A percentile compares a stretch with the other conserved stretches of the same genome.
These are phyloP conservation scores for Metschnikowia picachoensis DNA, from an alignment of 805 yeast species.

Conservation along the genomic window DNA sequence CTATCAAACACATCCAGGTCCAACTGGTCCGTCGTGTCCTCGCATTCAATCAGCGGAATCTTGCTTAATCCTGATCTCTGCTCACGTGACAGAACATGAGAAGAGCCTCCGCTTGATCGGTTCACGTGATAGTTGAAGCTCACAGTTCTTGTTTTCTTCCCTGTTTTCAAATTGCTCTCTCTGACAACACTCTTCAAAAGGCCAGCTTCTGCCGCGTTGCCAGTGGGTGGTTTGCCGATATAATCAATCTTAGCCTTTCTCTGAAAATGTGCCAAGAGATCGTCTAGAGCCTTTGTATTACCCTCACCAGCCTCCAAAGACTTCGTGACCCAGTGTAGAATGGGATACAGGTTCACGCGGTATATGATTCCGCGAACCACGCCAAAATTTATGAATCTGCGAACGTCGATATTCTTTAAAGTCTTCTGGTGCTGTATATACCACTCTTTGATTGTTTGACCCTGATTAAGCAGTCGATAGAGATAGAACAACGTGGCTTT, in stretches of 20 bases:
- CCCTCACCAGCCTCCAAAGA: conserved; percentile 27
- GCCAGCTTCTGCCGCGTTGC: conserved; percentile 4
- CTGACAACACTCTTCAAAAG: conserved; percentile 14
- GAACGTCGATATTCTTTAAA: conserved; percentile 66
- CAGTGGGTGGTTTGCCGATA: background rate
- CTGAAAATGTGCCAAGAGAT: conserved; percentile 11
- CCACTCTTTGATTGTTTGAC: conserved; percentile 79
- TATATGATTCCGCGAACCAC: conserved; percentile 76
- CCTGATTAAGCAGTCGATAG: conserved; percentile 75
- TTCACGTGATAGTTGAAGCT: conserved; percentile 30
- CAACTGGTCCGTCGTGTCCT: conserved; percentile 1
- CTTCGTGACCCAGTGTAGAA: conserved; percentile 41
- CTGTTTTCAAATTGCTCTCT: conserved; percentile 19
- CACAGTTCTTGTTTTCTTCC: conserved; percentile 26
- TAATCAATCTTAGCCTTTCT: conserved; percentile 3
- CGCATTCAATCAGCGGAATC: background rate
- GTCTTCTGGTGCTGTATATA: conserved; percentile 57
- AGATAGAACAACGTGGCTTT: conserved; percentile 66
- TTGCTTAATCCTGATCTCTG: background rate
- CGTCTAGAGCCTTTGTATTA: conserved; percentile 10
- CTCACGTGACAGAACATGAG: background rate
- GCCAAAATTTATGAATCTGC: conserved; percentile 87
- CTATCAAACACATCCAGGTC: conserved; percentile 17
- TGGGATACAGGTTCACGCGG: conserved; percentile 74
- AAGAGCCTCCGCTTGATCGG: background rate